Base-by-base conservation (phyloP, 768 basidiomycete genomes). In the Trametes cubensis region DNA sequence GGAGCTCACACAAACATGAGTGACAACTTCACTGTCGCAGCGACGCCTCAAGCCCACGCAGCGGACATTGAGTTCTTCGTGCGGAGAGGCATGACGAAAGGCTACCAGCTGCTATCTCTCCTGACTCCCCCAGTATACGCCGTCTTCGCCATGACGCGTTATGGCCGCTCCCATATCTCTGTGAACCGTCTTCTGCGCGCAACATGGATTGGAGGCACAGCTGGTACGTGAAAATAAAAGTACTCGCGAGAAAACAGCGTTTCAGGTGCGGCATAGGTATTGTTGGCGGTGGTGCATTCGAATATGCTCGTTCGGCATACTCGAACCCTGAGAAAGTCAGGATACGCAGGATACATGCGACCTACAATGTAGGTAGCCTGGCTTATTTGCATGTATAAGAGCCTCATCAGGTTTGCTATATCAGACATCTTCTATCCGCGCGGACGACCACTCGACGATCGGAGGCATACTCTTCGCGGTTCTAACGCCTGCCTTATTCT, bases 371-470 rank as follows among this genome's bases (percentile, higher is more conserved):
- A 71, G 26, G 73, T 70, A 52, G 3, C 3, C n/a, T 38, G 11
- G 34, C 34, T 11, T 21, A 10, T 55, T n/a, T 52, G 34, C 50
- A 18, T 34, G 28, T 50, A 13, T 49, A 38, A 34, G 51, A 2
- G 6, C 26, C 3, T 53, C 20, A 2, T 44, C 6, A 40, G 20
- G 25, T 21, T 23, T 1, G 3, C 17, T 11, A n/a, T 56, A 1
- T 11, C 54, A 92, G 89, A 82, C 79, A 15, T 75, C 78, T 44
- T 79, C 82, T 21, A 73, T 90, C 55, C 78, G 90, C 64, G 79
- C 81, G 49, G 85, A 91, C 57, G 92, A 93, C 71, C 86, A 90
- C 69, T 81, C 89, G 21, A 90, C 84, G 2, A 89, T 93, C 48
- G 92, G 92, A 25, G 80, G 80, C 20, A 68, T 92, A 49, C 73